phyloP scores from a whole-genome alignment of 169 alveolate species.

The Plasmodium falciparum region DNA sequence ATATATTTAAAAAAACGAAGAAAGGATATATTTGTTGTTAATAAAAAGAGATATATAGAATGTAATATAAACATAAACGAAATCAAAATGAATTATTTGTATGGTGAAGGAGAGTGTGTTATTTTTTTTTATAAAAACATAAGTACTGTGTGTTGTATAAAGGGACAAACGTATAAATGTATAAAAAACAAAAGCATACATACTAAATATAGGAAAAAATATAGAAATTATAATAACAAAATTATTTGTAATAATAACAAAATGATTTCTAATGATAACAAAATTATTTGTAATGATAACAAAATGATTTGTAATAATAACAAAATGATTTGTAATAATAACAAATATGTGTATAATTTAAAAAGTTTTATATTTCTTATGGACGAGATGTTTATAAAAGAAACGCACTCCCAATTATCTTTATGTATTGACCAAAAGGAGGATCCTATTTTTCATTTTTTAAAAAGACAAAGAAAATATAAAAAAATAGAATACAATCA shows the following conservation, averaged over 20 bases:
- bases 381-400: conserved; percentile 9
- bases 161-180: not conserved
- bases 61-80: not conserved
- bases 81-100: conserved; percentile 1
- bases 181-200: not conserved
- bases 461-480: not conserved
- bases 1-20: not conserved
- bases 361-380: conserved; percentile 7
- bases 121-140: conserved; percentile 13
- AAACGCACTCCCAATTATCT: conserved; percentile 3
- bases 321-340: too few relatives aligned
- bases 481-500: conserved; percentile 3
- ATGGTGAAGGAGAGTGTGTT: conserved; percentile 14
- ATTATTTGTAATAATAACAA: too few relatives aligned
- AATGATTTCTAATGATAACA: too few relatives aligned
- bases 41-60: not conserved
- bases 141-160: not conserved
- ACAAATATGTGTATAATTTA: not conserved
- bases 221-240: too few relatives aligned
- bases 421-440: conserved; percentile 1
- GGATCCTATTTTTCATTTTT: not conserved
- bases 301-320: too few relatives aligned
- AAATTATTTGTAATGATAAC: too few relatives aligned
- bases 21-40: not conserved
- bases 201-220: too few relatives aligned